phyloP scores from a whole-genome alignment of 257 asterid genomes.

The Eucommia ulmoides region DNA sequence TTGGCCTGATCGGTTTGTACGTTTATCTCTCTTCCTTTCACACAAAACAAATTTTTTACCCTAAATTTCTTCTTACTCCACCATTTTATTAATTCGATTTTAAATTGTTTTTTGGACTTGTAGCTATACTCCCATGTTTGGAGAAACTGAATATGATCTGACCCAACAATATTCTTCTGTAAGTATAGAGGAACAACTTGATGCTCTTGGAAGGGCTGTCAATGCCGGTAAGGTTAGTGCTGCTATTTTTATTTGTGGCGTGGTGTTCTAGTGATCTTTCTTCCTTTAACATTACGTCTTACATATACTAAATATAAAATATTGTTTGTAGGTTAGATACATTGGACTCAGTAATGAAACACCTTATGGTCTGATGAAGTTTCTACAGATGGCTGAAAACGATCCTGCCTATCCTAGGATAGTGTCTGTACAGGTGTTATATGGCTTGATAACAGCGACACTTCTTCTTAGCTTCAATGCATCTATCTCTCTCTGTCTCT shows the following conservation, averaged over 20 bases:
- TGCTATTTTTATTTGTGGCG: slow-evolving; percentile 6
- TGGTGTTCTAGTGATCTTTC: slow-evolving; percentile 4
- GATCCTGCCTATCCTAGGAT: slow-evolving; percentile 36
- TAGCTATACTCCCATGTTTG: slow-evolving; percentile 76
- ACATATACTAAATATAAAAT: slow-evolving; percentile 8
- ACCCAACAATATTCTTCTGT: slow-evolving; percentile 33
- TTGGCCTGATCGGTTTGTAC: slow-evolving; percentile 98
- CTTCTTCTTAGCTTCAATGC: too few species aligned
- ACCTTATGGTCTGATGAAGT: slow-evolving; percentile 87
- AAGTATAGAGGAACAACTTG: slow-evolving; percentile 67
- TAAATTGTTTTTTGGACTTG: too few species aligned
- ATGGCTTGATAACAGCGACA: slow-evolving; percentile 15
- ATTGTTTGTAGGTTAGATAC: slow-evolving; percentile 57
- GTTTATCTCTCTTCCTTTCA: too few species aligned
- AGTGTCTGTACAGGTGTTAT: slow-evolving; percentile 74
- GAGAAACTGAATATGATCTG: slow-evolving; percentile 71
- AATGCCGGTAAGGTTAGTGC: slow-evolving; percentile 77
- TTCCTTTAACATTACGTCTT: slow-evolving; percentile 2
- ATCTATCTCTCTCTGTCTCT: slow-evolving; percentile 5
- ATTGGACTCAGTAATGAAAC: slow-evolving; percentile 90
- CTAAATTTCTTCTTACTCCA: too few species aligned
- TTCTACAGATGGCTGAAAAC: slow-evolving; percentile 45
- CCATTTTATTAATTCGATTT: too few species aligned
- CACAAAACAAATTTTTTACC: too few species aligned
- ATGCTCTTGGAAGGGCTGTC: slow-evolving; percentile 60